Conservation (phyloP, 2,329 filamentous ascomycete genomes). For the Aspergillus sp. region DNA sequence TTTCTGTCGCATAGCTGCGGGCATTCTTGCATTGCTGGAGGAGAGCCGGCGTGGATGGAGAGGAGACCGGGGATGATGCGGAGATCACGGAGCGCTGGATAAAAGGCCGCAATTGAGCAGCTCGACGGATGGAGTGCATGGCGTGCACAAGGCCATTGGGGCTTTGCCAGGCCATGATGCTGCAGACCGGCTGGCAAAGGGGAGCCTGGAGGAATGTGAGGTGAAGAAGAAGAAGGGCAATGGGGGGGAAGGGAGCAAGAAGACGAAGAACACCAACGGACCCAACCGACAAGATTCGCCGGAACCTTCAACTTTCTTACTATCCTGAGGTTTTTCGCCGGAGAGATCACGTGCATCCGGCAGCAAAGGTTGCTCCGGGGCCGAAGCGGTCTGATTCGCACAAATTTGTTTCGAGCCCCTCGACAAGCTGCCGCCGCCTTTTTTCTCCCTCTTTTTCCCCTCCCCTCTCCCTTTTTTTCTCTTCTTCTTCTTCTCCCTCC, state of each 20-base stretch:
- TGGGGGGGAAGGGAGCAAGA: background rate
- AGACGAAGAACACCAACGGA: background rate
- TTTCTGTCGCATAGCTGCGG: conserved; percentile 34
- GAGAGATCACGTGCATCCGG: conserved; percentile 26
- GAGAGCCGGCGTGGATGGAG: conserved; percentile 15
- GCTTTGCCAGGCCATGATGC: conserved; percentile 41
- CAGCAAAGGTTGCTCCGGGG: conserved; percentile 28
- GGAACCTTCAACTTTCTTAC: conserved; percentile 12
- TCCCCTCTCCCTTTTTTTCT: conserved; percentile 16
- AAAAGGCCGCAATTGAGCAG: conserved; percentile 42
- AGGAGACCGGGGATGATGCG: conserved; percentile 17
- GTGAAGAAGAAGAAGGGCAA: background rate
- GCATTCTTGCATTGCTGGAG: conserved; percentile 20
- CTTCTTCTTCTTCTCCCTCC: conserved; percentile 20
- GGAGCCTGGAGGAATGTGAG: conserved; percentile 9
- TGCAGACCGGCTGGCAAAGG: conserved; percentile 13
- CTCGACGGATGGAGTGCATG: conserved; percentile 35
- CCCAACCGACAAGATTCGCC: background rate
- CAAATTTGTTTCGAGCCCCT: conserved; percentile 24
- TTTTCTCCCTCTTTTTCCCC: conserved; percentile 20
- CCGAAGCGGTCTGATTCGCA: conserved; percentile 30
- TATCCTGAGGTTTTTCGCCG: conserved; percentile 28
- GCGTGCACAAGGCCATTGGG: conserved; percentile 38
- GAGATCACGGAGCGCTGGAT: conserved; percentile 40
- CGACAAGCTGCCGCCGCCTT: conserved; percentile 11